Base-by-base conservation (phyloP, 108 stramenopile species). In the Mediolabrus comicus region DNA sequence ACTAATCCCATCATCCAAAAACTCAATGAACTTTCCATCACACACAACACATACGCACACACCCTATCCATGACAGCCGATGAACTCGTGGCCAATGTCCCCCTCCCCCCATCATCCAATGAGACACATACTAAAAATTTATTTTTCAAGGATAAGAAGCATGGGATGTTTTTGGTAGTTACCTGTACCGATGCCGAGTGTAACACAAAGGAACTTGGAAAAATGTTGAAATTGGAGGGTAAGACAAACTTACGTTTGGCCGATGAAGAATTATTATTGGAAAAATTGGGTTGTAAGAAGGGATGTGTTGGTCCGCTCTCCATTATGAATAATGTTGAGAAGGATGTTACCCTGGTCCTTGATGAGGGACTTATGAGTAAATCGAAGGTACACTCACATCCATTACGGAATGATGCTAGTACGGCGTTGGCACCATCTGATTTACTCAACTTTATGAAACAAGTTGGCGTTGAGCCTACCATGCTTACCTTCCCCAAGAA, bases 191-290 rank as follows among this genome's bases (percentile, higher is more conserved):
- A 72, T 30, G 66, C 86, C 12, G 84, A 83, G 10, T 72, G 89
- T 25, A 80, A 97, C 69, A 95, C 94, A 30, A 96, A 96, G 70
- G 84, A 82, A 16, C 75, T 98, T 34, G 96, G 80, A 35, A 82
- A 75, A 55, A 34, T 84, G 25, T 80, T 98, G 25, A 87, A 87
- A n/a, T 81, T 98, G 59, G 74, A 82, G 24, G 96, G 95, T 11
- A 95, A 95, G 58, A 83, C 85, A n/a, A 96, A 97, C 58, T 71
- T 98, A 36, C 92, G 98, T 26, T 71, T 98, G 58, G 96, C 95
- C 9, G 87, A 88, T 49, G 88, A 80, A 62, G 86, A 70, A 1
- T 29, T 79, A 8, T 65, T 98, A 30, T 49, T 71, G 29, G 83
- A 88, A 24, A 73, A 84, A 9, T 79, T 98, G 39, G 83, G 84